Base-by-base conservation (phyloP, 192 early-diverging fungal genomes). In the Coemansia sp. region DNA sequence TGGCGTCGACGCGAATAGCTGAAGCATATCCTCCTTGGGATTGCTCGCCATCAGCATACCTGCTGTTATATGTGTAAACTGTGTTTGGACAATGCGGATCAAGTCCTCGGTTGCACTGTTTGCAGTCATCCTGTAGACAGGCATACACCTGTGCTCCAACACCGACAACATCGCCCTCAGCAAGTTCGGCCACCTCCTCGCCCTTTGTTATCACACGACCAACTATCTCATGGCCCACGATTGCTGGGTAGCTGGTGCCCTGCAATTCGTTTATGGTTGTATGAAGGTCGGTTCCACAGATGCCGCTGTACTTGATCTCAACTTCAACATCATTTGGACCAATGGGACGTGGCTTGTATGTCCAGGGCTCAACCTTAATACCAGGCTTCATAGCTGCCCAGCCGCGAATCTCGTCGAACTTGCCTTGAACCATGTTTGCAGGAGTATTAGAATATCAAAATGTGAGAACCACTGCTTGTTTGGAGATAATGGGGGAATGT, bases 261-360 rank as follows among this genome's bases (percentile, higher is more conserved):
- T 82, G 70, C 86, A 87, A 87, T 56, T 84, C 91, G 14, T 79
- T 73, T 60, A 82, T 84, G 47, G 84, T 48, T 49, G 81, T 86
- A 78, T 94, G 91, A 51, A 92, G 65, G 71, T 94, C 93, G 2
- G 88, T 85, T 47, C 86, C 88, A 58, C 92, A 93, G 56, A 92
- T 87, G 44, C 90, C 89, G 62, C 85, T 89, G 69, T 88, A 85
- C n/a, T 82, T 68, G 69, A 92, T 87, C 68, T 88, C 75, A 56
- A 94, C 88, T 61, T 88, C 86, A 44, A 92, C 80, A 64, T 88
- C 86, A 65, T 85, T 64, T 10, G 71, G 69, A 9, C 84, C 87
- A 2, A 88, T 59, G 5, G 85, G 84, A 19, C 85, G 84, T 7
- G 87, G 87, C 47, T 64, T 80, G 66, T 88, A 88, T 14, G 67